Conservation (phyloP, 2,329 filamentous ascomycete genomes). For the Ophiosphaerella narmari region DNA sequence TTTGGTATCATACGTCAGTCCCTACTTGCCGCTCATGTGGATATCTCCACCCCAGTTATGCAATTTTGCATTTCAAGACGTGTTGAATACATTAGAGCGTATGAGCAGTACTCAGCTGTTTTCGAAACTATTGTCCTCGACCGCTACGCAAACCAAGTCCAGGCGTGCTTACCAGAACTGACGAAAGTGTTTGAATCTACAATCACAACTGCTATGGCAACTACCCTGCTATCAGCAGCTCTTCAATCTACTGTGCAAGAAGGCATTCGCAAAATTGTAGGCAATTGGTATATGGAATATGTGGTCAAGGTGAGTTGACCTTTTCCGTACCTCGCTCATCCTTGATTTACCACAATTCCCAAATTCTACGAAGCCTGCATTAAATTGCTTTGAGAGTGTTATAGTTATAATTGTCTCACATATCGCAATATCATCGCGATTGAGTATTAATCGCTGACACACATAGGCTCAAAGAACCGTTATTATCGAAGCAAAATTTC, state of each 20-base stretch:
- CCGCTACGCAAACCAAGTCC: conserved; percentile 55
- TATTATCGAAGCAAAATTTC: conserved; percentile 31
- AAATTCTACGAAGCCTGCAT: no score
- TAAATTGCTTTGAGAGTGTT: no score
- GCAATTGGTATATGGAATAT: conserved; percentile 50
- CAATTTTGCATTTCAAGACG: conserved; percentile 19
- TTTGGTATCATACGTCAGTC: conserved; percentile 52
- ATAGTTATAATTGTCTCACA: no score
- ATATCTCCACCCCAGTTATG: conserved; percentile 34
- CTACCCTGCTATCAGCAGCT: conserved; percentile 48
- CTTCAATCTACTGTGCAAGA: conserved; percentile 51
- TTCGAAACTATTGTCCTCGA: conserved; percentile 56
- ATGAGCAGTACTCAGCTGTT: conserved; percentile 50
- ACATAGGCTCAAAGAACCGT: conserved; percentile 6
- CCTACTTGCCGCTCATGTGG: conserved; percentile 33
- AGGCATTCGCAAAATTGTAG: conserved; percentile 52
- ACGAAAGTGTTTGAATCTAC: conserved; percentile 43
- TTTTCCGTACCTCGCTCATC: neutral
- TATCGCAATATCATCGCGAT: no score
- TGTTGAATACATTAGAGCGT: conserved; percentile 36
- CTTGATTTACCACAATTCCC: neutral
- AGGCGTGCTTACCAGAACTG: conserved; percentile 52
- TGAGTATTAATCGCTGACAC: neutral
- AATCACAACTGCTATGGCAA: conserved; percentile 49
- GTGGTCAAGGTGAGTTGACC: conserved; percentile 18